phyloP scores from a whole-genome alignment of 2,329 filamentous ascomycete genomes.

The Colletotrichum lindemuthianum region DNA sequence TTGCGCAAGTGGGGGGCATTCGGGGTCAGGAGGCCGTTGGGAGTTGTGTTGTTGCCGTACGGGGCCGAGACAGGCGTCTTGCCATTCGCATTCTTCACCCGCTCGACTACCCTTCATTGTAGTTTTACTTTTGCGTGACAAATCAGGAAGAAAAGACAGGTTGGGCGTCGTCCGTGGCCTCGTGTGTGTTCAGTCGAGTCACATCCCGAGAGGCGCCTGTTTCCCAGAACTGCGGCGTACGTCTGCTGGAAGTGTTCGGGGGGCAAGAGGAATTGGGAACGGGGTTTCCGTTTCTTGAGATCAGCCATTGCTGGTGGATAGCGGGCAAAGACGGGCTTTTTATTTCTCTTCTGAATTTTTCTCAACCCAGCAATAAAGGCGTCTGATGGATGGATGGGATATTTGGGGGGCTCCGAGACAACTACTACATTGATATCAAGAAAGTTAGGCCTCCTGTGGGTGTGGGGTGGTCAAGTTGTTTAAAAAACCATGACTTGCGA shows the following conservation, averaged over 20 bases:
- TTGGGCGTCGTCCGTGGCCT: too few relatives aligned
- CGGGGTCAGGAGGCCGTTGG: constrained; percentile 20
- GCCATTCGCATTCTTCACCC: constrained; percentile 13
- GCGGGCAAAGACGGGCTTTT: constrained; percentile 4
- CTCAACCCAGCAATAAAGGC: constrained; percentile 31
- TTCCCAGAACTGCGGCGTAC: too few relatives aligned
- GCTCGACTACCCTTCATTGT: constrained; percentile 30
- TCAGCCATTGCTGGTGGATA: constrained; percentile 1
- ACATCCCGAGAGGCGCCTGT: too few relatives aligned
- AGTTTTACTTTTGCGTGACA: constrained; percentile 22
- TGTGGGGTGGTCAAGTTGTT: constrained; percentile 1
- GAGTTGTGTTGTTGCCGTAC: constrained; percentile 23
- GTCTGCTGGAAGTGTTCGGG: too few relatives aligned
- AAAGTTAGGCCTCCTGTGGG: constrained; percentile 6
- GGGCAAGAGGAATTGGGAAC: background rate
- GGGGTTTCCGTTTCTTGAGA: constrained; percentile 7
- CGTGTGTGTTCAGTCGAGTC: too few relatives aligned
- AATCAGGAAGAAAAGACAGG: background rate
- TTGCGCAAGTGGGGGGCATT: constrained; percentile 14
- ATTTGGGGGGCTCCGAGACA: background rate
- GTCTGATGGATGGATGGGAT: constrained; percentile 13
- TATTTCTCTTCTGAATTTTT: constrained; percentile 1
- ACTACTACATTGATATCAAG: constrained; percentile 29
- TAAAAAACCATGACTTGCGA: background rate
- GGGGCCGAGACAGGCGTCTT: constrained; percentile 3